Evolutionary conservation across 352 stramenopile genomes (phyloP).

Genomic region (Phytophthora nicotianae): DNA sequence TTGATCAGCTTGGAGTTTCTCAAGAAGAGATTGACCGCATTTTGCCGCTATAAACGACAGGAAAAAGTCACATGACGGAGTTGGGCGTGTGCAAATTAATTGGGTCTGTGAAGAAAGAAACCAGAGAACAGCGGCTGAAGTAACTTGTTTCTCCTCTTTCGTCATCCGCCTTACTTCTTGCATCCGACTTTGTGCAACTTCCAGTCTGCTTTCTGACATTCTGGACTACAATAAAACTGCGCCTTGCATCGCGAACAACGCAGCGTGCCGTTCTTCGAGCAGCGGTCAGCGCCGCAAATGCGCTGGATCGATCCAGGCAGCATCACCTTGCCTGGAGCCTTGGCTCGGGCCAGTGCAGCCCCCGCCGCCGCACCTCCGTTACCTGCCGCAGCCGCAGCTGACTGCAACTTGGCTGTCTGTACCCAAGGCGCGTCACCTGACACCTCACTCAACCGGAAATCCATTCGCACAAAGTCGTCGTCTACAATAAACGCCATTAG

Average conservation of each 20-base stretch:
- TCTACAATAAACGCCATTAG: constrained; percentile 45
- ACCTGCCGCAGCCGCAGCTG: constrained; percentile 27
- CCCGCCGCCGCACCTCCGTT: constrained; percentile 34
- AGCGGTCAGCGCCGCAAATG: constrained; percentile 70
- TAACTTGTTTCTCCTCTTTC: not conserved
- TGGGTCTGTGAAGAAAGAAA: not conserved
- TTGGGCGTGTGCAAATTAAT: not conserved
- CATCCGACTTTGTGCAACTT: constrained; percentile 81
- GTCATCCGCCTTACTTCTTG: constrained; percentile 29
- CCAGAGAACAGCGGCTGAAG: not conserved
- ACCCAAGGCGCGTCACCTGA: constrained; percentile 72
- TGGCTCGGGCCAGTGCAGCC: constrained; percentile 26
- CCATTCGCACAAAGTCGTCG: constrained; percentile 82
- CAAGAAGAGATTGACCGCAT: constrained; percentile 46
- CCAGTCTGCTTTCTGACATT: constrained; percentile 87
- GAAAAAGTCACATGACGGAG: not conserved
- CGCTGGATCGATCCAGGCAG: constrained; percentile 46
- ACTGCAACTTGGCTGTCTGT: constrained; percentile 62
- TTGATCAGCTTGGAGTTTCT: constrained; percentile 50
- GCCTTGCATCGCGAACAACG: constrained; percentile 85
- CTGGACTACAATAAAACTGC: constrained; percentile 85
- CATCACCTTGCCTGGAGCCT: constrained; percentile 38
- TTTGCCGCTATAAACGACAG: constrained; percentile 35
- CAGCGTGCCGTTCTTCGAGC: constrained; percentile 71
- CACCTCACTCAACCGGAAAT: constrained; percentile 78